These are phyloP conservation scores for Fusarium nodosum DNA, from an alignment of 2,329 filamentous ascomycete species.

Conservation along the genomic window DNA sequence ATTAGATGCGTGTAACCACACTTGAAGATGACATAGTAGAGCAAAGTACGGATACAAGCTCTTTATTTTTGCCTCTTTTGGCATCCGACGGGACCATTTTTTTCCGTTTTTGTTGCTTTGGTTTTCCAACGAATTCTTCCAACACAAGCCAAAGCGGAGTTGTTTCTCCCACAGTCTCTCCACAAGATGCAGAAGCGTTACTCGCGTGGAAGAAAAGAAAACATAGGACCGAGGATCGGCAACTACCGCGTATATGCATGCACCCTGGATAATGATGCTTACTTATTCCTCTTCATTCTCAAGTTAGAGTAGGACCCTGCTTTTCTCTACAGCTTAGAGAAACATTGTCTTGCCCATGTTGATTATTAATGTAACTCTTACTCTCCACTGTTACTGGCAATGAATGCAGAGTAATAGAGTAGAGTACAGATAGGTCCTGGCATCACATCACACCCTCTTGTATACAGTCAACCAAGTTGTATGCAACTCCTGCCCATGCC, in stretches of 20 bases:
- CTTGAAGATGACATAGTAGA: conserved; percentile 1
- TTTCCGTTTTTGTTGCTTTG: background rate
- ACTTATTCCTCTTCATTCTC: background rate
- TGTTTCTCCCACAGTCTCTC: background rate
- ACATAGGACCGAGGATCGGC: background rate
- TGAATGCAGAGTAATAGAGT: background rate
- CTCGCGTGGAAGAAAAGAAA: conserved; percentile 27
- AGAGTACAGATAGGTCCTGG: background rate
- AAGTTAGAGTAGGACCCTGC: background rate
- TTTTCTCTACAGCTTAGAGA: background rate
- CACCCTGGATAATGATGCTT: background rate
- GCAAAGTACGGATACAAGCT: background rate
- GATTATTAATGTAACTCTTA: background rate
- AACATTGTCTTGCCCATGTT: background rate
- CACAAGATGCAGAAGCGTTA: conserved; percentile 23
- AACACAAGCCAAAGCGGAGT: background rate
- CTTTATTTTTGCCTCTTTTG: background rate
- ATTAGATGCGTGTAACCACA: conserved; percentile 36
- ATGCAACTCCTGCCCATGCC: conserved; percentile 10
- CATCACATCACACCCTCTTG: conserved; percentile 23
- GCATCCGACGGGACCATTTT: background rate
- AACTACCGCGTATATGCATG: background rate
- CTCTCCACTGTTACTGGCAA: background rate
- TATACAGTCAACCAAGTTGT: background rate
- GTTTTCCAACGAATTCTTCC: background rate